These are phyloP conservation scores for Boletales sp. DNA, from an alignment of 768 basidiomycete genomes.

Conservation along the genomic window DNA sequence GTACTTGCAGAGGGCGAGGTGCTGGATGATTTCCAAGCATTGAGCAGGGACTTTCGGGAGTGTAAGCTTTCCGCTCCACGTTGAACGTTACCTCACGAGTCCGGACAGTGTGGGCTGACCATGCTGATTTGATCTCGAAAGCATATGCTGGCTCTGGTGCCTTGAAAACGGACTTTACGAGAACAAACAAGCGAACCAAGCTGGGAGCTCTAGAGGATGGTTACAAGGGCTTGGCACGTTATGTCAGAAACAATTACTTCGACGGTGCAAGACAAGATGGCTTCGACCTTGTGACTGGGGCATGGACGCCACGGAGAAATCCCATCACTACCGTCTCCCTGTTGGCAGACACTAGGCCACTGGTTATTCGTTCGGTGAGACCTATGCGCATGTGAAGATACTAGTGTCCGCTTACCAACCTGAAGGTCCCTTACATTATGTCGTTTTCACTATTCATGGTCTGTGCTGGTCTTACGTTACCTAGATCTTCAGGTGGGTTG, in stretches of 20 bases:
- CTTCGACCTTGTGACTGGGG: constrained; percentile 90
- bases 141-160: constrained; percentile 97
- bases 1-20: constrained; percentile 66
- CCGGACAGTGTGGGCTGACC: constrained; percentile 90
- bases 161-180: constrained; percentile 93
- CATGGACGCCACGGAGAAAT: constrained; percentile 80
- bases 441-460: constrained; percentile 87
- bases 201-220: constrained; percentile 83
- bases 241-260: constrained; percentile 94
- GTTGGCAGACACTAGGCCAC: constrained; percentile 75
- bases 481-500: constrained; percentile 77
- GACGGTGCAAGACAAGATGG: constrained; percentile 94
- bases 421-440: constrained; percentile 79
- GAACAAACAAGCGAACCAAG: constrained; percentile 84
- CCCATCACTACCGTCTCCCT: constrained; percentile 68
- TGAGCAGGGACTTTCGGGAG: constrained; percentile 84
- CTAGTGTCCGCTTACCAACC: constrained; percentile 1
- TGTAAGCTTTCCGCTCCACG: constrained; percentile 46
- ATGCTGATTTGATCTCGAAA: constrained; percentile 84
- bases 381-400: neutral
- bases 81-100: constrained; percentile 5
- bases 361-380: constrained; percentile 79
- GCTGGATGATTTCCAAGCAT: constrained; percentile 78
- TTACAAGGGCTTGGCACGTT: constrained; percentile 77
- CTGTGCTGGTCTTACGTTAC: constrained; percentile 79